Evolutionary conservation across 176 grass and related monocot species (phyloP), one percentile per base, ranked within the genome.

Genomic region (Alloteropsis semialata): DNA sequence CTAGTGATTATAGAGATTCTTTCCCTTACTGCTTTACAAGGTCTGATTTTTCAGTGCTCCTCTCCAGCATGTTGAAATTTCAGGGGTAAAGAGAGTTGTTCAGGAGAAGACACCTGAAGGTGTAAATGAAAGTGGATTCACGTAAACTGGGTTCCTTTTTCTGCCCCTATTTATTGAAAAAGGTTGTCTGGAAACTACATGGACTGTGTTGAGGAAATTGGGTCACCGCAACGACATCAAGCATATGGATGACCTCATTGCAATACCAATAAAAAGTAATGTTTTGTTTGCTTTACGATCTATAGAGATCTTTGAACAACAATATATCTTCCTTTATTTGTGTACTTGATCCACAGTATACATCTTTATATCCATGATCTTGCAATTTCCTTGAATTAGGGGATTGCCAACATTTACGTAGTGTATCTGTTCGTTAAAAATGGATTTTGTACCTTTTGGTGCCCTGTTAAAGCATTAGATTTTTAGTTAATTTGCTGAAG

Each of bases 41-140:
- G 93, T 98, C 64, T 90, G 72, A 76, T 98, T 93, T 76, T 98
- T 98, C 65, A 96, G 87, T 37, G 91, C 96, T 64, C 93, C 96
- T 66, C 91, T 98, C 67, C 96, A 98, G 76, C 91, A 87, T 41
- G 81, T 89, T 77, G 96, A 99, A 90, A 99, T 99, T 75, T 79
- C 82, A 67, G 91, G 93, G 13, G 96, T 99, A 10, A 99, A 99
- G 80, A 95, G 91, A 74, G 93, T 99, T 81, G 93, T 99, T 59
- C 93, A 99, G 79, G 96, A 99, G 68, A 99, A 99, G 84, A 88
- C 96, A 83, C 93, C 96, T 58, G 96, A 96, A 84, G 96, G 96
- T 9, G 96, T 96, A 67, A 92, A 92, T 70, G 91, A 94, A 8
- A 72, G 64, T 21, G 96, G 96, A 12, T 91, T 99, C 70, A 99